Conservation (phyloP, 768 basidiomycete species). For the Tricholoma sp. region DNA sequence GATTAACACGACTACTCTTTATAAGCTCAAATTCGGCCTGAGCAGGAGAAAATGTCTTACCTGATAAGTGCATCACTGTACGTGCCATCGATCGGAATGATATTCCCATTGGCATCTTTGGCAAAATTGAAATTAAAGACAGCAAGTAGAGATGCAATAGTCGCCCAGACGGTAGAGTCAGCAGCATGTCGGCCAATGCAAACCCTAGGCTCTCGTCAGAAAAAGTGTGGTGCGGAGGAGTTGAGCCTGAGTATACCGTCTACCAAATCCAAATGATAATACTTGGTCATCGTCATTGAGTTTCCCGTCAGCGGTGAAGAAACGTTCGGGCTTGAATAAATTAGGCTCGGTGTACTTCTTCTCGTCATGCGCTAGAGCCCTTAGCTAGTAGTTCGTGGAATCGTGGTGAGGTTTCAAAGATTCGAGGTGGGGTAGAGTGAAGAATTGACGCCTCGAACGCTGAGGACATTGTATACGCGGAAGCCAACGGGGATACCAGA, state of each 20-base stretch:
- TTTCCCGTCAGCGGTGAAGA: slow-evolving; percentile 29
- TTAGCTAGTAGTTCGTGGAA: too few relatives aligned
- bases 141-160: slow-evolving; percentile 21
- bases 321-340: slow-evolving; percentile 52
- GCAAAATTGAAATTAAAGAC: slow-evolving; percentile 24
- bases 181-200: slow-evolving; percentile 24
- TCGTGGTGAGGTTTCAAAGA: too few relatives aligned
- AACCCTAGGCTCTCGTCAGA: slow-evolving; percentile 7
- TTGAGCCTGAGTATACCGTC: slow-evolving; percentile 19
- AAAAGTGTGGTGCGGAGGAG: neutral
- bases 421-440: too few relatives aligned
- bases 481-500: too few relatives aligned
- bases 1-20: slow-evolving; percentile 6
- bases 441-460: too few relatives aligned
- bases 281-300: slow-evolving; percentile 19
- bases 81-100: slow-evolving; percentile 16
- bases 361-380: slow-evolving; percentile 47
- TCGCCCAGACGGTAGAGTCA: slow-evolving; percentile 18
- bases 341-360: slow-evolving; percentile 44
- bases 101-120: slow-evolving; percentile 20
- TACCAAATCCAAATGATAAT: slow-evolving; percentile 29
- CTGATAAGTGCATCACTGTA: slow-evolving; percentile 13
- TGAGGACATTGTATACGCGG: too few relatives aligned
- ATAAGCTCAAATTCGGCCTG: neutral
- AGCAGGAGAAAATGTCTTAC: neutral